Evolutionary conservation across 495 filamentous ascomycete genomes (phyloP).

Genomic region (Aspergillus egyptiacus): DNA sequence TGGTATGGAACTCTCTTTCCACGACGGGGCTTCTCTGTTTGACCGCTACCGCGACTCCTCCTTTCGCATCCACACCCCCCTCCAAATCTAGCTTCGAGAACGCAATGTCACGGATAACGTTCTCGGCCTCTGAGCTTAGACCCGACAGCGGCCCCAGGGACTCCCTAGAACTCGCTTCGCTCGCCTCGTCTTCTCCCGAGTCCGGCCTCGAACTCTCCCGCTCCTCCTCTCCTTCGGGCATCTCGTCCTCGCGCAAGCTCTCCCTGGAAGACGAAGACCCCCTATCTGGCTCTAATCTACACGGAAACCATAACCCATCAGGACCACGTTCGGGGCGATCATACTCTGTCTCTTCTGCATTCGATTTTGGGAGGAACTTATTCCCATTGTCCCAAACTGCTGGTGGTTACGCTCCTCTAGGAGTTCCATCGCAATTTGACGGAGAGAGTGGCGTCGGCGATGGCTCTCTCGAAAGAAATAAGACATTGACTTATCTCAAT

Average conservation of each 20-base stretch:
- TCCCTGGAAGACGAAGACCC: constrained; percentile 86
- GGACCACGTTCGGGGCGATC: constrained; percentile 55
- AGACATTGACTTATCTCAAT: constrained; percentile 91
- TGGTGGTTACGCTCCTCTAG: constrained; percentile 74
- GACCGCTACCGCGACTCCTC: constrained; percentile 1
- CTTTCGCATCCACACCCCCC: neutral
- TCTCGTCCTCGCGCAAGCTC: constrained; percentile 83
- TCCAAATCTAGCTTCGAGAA: neutral
- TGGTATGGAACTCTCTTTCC: constrained; percentile 4
- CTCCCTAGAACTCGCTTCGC: constrained; percentile 92
- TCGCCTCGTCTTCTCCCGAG: constrained; percentile 66
- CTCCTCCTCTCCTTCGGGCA: constrained; percentile 73
- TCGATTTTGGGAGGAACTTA: constrained; percentile 86
- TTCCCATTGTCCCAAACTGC: constrained; percentile 88
- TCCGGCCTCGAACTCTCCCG: constrained; percentile 53
- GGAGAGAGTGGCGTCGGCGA: constrained; percentile 41
- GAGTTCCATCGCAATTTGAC: constrained; percentile 56
- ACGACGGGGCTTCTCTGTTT: neutral
- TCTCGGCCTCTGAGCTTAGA: constrained; percentile 22
- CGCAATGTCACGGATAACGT: constrained; percentile 34
- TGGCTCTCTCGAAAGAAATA: constrained; percentile 80
- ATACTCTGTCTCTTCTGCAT: constrained; percentile 85
- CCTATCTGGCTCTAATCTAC: constrained; percentile 51
- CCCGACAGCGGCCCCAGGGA: constrained; percentile 53
- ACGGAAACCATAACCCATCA: constrained; percentile 40